phyloP scores from a whole-genome alignment of 441 rosid genomes.

The Gossypium gossypioides region DNA sequence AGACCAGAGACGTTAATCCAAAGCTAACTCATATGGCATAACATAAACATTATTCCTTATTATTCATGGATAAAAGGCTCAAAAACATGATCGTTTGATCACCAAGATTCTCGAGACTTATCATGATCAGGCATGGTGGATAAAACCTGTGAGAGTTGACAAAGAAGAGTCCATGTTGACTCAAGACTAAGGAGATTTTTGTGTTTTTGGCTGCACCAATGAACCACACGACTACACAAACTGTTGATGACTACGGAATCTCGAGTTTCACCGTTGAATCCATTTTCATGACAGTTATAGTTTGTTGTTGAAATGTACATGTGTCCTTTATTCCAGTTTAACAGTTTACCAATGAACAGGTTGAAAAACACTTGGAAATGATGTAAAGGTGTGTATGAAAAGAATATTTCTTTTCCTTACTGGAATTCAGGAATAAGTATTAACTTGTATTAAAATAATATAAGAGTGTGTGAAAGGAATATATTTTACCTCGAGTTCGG shows the following conservation, averaged over 20 bases:
- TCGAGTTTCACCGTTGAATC: no score
- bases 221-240: not conserved
- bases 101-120: not conserved
- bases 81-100: not conserved
- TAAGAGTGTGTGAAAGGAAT: conserved; percentile 9
- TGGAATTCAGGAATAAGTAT: not conserved
- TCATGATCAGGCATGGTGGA: not conserved
- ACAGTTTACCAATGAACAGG: not conserved
- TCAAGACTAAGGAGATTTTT: not conserved
- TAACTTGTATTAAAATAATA: not conserved
- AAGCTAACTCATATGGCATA: not conserved
- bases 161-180: not conserved
- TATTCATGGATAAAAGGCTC: not conserved
- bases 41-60: not conserved
- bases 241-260: no score
- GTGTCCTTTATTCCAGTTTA: not conserved
- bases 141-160: not conserved
- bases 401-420: not conserved
- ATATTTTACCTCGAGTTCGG: not conserved
- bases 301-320: no score
- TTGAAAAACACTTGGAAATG: not conserved
- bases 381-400: not conserved
- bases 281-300: not conserved
- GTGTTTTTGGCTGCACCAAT: not conserved
- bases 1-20: not conserved